phyloP scores from a whole-genome alignment of 257 asterid genomes.

The Solanum arcanum region DNA sequence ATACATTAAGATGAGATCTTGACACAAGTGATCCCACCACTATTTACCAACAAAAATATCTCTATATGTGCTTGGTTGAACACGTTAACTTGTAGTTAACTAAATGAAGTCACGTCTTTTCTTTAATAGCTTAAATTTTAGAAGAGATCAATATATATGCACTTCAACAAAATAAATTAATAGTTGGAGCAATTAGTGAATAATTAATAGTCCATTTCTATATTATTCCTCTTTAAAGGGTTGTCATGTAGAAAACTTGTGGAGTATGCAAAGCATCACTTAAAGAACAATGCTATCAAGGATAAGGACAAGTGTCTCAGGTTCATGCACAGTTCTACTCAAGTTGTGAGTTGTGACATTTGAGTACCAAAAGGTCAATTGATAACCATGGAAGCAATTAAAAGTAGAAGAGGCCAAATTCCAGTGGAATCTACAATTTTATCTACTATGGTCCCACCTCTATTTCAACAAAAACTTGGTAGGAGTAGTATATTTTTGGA shows the following conservation, averaged over 20 bases:
- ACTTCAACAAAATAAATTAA: background rate
- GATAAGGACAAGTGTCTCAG: constrained; percentile 2
- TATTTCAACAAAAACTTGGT: background rate
- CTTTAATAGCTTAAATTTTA: background rate
- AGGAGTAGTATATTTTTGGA: background rate
- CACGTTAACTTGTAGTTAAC: background rate
- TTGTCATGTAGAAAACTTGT: constrained; percentile 5
- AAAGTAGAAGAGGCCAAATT: constrained; percentile 5
- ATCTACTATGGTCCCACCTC: constrained; percentile 1
- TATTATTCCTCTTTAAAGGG: background rate
- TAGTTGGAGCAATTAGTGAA: background rate
- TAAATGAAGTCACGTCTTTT: background rate
- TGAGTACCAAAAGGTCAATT: constrained; percentile 3
- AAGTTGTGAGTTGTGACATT: constrained; percentile 3
- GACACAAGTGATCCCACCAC: background rate
- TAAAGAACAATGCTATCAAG: background rate
- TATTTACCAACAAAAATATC: background rate
- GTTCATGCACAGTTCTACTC: constrained; percentile 19
- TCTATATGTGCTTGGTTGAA: background rate
- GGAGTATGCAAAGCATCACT: background rate
- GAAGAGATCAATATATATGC: background rate
- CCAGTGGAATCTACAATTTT: background rate
- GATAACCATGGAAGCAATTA: background rate
- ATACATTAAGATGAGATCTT: background rate
- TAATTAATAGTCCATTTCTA: too few species aligned